A percentile compares a stretch with the other conserved stretches of the same genome.
Evolutionary conservation across 139 green algal genomes (phyloP).

Genomic region (Deuterostichococcus epilithicus): DNA sequence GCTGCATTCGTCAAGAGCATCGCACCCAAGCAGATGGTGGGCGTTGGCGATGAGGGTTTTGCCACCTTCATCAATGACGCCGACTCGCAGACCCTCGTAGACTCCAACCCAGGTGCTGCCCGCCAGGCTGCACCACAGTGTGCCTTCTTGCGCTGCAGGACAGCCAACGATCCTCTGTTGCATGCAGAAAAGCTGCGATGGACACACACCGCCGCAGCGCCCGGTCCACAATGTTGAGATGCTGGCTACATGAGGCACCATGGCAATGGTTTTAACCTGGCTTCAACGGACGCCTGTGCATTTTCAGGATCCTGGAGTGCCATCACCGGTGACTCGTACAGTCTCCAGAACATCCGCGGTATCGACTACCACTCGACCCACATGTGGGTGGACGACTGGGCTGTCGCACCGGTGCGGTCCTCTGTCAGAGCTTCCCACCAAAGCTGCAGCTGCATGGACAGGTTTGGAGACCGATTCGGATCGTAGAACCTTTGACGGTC

Average conservation of each 20-base stretch:
- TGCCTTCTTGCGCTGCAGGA: too few species aligned
- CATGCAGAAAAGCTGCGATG: too few species aligned
- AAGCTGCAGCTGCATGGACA: not conserved
- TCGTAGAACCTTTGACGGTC: too few species aligned
- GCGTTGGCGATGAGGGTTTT: not conserved
- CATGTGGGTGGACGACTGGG: constrained; percentile 1
- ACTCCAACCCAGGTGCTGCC: not conserved
- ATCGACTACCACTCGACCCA: not conserved
- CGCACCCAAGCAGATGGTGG: not conserved
- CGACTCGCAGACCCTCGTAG: not conserved
- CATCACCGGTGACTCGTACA: not conserved
- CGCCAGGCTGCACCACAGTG: too few species aligned
- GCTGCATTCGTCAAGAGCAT: not conserved
- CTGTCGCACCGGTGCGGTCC: not conserved
- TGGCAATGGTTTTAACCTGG: too few species aligned
- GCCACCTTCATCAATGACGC: not conserved
- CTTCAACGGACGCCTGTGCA: not conserved
- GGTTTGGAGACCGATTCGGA: too few species aligned
- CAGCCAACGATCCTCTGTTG: too few species aligned
- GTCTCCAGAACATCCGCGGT: not conserved
- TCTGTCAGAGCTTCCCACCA: not conserved
- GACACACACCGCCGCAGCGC: too few species aligned
- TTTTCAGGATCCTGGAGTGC: not conserved
- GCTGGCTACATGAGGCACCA: too few species aligned
- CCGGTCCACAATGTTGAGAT: too few species aligned